phyloP scores from a whole-genome alignment of 805 yeast genomes.

The Saccharomycopsis fermentans region DNA sequence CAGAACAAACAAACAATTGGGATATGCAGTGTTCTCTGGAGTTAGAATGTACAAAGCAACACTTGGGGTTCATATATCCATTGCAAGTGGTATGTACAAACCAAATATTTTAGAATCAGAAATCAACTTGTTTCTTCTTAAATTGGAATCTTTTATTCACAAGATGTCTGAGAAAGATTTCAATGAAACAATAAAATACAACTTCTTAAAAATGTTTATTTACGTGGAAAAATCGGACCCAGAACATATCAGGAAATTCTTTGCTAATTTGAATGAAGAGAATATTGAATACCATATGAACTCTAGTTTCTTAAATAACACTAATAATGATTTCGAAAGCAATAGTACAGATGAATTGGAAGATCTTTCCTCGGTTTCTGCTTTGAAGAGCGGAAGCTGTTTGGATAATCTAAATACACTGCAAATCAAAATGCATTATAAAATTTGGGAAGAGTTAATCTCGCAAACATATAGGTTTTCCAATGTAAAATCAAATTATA shows the following conservation, averaged over 20 bases:
- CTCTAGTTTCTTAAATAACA: neutral
- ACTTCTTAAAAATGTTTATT: conserved; percentile 27
- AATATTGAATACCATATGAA: conserved; percentile 2
- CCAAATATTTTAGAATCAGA: conserved; percentile 34
- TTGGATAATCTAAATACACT: conserved; percentile 14
- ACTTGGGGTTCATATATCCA: conserved; percentile 46
- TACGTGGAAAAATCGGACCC: conserved; percentile 15
- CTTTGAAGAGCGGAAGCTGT: conserved; percentile 20
- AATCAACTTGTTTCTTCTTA: conserved; percentile 38
- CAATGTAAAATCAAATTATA: conserved; percentile 22
- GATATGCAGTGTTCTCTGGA: conserved; percentile 55
- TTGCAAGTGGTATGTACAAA: conserved; percentile 36
- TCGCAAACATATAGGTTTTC: conserved; percentile 33
- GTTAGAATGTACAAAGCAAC: conserved; percentile 39
- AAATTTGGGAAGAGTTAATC: conserved; percentile 40
- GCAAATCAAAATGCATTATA: conserved; percentile 34
- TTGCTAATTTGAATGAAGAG: conserved; percentile 10
- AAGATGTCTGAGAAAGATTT: conserved; percentile 30
- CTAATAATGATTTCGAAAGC: conserved; percentile 1
- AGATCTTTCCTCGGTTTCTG: conserved; percentile 22
- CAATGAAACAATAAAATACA: conserved; percentile 25
- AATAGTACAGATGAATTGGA: conserved; percentile 17
- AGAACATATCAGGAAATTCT: conserved; percentile 17
- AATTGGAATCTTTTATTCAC: conserved; percentile 30
- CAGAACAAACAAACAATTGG: conserved; percentile 47